Evolutionary conservation across 2,329 filamentous ascomycete species (phyloP), one percentile per base, ranked within the genome.

Genomic region (Lachnum nothofagi): DNA sequence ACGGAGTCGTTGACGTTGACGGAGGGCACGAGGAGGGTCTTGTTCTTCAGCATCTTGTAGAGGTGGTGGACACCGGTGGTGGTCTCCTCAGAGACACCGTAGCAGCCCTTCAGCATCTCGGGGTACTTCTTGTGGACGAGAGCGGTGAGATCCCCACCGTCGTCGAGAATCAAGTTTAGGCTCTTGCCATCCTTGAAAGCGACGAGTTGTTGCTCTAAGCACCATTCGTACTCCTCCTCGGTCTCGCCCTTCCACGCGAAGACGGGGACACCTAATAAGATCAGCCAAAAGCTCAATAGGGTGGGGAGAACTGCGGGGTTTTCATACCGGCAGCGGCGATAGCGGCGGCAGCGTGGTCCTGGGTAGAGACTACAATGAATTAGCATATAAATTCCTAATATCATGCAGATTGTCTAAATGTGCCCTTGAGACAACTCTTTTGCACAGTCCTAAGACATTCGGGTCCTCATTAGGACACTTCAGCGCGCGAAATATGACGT

Each of bases 1-100:
- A 98, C 91, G 52, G 87, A 91, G 84, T 98, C 91, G 79, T 98
- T 97, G 81, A 98, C 91, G 75, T 98, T 98, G 85, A 97, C 89
- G 74, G 91, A 81, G 62, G 93, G 93, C 61, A 95, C 88, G 57
- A 95, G 85, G 60, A 97, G 89, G 73, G 83, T 80, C 71, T 82
- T 81, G 64, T 88, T 84, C 82, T 93, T 96, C 72, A 97, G 77
- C 91, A 96, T 96, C 70, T 84, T 83, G 87, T 97, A 98, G 55
- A 98, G 82, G 80, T 97, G 91, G 86, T 97, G 93, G 67, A 98
- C 91, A 82, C 91, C 91, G 46, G 91, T 98, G 74, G 91, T 98
- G 72, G 91, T 98, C 87, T 98, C 91, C 82, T 98, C 91, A 22
- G 91, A 96, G 70, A 98, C 82, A 82, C 91, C 91, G 76, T 82